Conservation (phyloP, 2,329 filamentous ascomycete species). For the Pseudocercospora eumusae region DNA sequence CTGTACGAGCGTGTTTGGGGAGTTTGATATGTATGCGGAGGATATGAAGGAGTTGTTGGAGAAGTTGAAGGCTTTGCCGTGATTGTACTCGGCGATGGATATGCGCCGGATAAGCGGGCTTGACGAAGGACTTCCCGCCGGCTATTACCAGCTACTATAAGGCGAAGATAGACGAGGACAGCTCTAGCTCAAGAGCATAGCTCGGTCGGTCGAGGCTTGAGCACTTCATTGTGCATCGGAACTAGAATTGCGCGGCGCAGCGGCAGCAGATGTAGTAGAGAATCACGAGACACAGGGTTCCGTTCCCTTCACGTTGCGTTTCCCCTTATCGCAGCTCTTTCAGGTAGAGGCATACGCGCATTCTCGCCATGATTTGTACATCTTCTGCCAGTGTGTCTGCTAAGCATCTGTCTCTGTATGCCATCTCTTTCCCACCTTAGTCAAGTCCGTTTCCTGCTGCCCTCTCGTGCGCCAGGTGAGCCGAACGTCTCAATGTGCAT, state of each 20-base stretch:
- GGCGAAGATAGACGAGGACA: background rate
- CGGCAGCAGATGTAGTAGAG: too few relatives aligned
- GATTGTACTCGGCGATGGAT: background rate
- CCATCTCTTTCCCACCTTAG: background rate
- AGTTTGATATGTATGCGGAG: conserved; percentile 36
- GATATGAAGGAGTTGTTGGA: conserved; percentile 35
- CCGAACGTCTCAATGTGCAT: too few relatives aligned
- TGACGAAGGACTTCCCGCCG: background rate
- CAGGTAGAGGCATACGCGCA: background rate
- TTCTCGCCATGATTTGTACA: background rate
- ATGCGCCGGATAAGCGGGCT: background rate
- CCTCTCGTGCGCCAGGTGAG: too few relatives aligned
- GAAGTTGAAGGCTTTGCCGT: conserved; percentile 31
- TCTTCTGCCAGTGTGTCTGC: background rate
- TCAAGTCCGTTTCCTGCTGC: background rate
- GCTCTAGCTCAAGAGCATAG: too few relatives aligned
- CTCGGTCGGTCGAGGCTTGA: too few relatives aligned
- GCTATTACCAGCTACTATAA: background rate
- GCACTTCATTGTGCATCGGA: too few relatives aligned
- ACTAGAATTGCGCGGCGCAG: too few relatives aligned
- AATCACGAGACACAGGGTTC: too few relatives aligned
- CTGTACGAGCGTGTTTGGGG: conserved; percentile 35
- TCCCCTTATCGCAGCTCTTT: background rate
- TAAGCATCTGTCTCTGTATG: background rate
- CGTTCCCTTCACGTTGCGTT: too few relatives aligned